phyloP scores from a whole-genome alignment of 495 filamentous ascomycete genomes.

The Tuber aestivum region DNA sequence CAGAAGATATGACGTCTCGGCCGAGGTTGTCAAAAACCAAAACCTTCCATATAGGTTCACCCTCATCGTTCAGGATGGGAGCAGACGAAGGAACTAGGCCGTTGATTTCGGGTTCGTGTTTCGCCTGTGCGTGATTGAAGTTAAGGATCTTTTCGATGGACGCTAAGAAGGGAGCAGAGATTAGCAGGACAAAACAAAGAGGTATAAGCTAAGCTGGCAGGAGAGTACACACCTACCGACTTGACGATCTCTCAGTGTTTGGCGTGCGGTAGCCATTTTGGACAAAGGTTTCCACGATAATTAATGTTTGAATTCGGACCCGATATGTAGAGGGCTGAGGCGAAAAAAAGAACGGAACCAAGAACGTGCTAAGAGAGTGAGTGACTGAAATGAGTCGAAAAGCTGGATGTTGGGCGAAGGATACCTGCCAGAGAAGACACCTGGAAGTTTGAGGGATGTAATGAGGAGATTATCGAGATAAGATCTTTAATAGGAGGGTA shows the following conservation, averaged over 20 bases:
- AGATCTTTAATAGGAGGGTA: slow-evolving; percentile 37
- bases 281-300: not conserved
- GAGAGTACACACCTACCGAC: slow-evolving; percentile 62
- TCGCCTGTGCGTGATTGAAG: slow-evolving; percentile 67
- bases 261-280: slow-evolving; percentile 65
- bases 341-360: not conserved
- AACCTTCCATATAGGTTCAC: slow-evolving; percentile 69
- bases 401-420: not conserved
- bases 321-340: not conserved
- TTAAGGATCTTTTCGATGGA: slow-evolving; percentile 95
- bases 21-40: slow-evolving; percentile 59
- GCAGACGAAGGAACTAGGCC: slow-evolving; percentile 63
- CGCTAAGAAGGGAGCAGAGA: slow-evolving; percentile 52
- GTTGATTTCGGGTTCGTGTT: slow-evolving; percentile 53
- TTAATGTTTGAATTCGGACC: not conserved
- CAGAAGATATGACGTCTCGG: slow-evolving; percentile 78
- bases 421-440: not conserved
- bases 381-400: not conserved
- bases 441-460: slow-evolving; percentile 1
- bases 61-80: slow-evolving; percentile 79
- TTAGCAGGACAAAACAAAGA: slow-evolving; percentile 17
- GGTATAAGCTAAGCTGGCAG: slow-evolving; percentile 26
- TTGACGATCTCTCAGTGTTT: slow-evolving; percentile 90
- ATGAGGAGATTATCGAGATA: slow-evolving; percentile 36
- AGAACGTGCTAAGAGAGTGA: not conserved